phyloP scores from a whole-genome alignment of 495 filamentous ascomycete species.

The Tuber magnatum region DNA sequence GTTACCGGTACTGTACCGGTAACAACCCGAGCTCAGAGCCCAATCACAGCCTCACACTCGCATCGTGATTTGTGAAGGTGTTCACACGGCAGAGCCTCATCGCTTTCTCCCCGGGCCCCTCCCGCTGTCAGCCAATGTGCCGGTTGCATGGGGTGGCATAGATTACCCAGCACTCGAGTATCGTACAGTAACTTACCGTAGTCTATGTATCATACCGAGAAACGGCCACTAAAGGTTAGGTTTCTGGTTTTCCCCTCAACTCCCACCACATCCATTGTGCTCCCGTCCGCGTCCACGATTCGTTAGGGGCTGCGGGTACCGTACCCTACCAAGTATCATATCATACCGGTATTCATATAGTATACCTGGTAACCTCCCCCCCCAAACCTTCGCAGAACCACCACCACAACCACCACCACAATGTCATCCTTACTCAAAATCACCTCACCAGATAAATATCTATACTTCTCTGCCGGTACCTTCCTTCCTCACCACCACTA shows the following conservation, averaged over 20 bases:
- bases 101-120: background rate
- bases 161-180: too few species aligned
- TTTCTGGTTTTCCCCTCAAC: background rate
- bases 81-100: background rate
- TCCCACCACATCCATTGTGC: too few species aligned
- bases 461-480: conserved; percentile 19
- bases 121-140: background rate
- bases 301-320: too few species aligned
- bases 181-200: too few species aligned
- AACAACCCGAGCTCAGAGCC: background rate
- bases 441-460: conserved; percentile 10
- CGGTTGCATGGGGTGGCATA: background rate
- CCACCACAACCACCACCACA: background rate
- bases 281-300: background rate
- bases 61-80: background rate
- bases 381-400: too few species aligned
- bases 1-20: background rate
- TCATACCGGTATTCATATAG: background rate
- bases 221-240: conserved; percentile 3
- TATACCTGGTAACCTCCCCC: too few species aligned
- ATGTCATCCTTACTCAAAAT: background rate
- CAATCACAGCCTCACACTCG: background rate
- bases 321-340: too few species aligned
- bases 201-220: too few species aligned
- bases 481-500: background rate